Percentiles rank a stretch among this genome's conserved stretches.
phyloP scores from a whole-genome alignment of 352 stramenopile genomes.

The Lagenidium giganteum region DNA sequence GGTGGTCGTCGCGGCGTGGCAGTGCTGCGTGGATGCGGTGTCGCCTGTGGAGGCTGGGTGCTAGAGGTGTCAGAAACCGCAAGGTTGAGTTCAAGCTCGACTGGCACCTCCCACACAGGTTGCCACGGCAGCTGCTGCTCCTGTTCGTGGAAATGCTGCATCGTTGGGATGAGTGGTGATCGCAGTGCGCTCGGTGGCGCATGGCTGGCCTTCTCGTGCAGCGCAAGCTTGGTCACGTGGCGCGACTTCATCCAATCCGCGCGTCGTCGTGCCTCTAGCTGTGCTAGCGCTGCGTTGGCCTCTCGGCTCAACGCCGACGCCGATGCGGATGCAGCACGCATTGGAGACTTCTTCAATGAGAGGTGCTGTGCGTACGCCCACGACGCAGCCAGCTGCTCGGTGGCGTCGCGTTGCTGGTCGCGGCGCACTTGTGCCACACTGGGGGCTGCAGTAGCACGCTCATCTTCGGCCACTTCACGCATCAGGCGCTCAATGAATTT shows the following conservation, averaged over 20 bases:
- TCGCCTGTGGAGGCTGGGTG: no score
- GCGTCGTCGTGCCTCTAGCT: conserved; percentile 17
- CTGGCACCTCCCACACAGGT: conserved; percentile 16
- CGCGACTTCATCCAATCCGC: conserved; percentile 37
- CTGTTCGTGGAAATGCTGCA: conserved; percentile 14
- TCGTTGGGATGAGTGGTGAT: conserved; percentile 7
- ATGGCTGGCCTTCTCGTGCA: not conserved
- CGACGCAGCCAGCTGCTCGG: conserved; percentile 19
- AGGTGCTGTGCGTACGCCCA: conserved; percentile 19
- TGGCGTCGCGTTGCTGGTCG: conserved; percentile 6
- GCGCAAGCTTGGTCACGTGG: conserved; percentile 17
- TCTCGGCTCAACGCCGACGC: not conserved
- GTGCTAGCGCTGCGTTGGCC: conserved; percentile 3
- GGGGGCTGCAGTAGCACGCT: conserved; percentile 2
- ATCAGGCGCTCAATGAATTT: conserved; percentile 44
- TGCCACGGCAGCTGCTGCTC: conserved; percentile 18
- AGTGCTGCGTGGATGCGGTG: no score
- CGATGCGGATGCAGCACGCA: conserved; percentile 3
- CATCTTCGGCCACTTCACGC: conserved; percentile 21
- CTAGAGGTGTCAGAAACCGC: no score
- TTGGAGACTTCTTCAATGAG: not conserved
- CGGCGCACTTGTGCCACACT: not conserved
- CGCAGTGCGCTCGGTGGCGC: conserved; percentile 1
- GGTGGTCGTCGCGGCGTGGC: no score
- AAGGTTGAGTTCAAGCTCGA: no score